These are phyloP conservation scores for Tricholomella constricta DNA, from an alignment of 768 basidiomycete genomes.

Conservation along the genomic window DNA sequence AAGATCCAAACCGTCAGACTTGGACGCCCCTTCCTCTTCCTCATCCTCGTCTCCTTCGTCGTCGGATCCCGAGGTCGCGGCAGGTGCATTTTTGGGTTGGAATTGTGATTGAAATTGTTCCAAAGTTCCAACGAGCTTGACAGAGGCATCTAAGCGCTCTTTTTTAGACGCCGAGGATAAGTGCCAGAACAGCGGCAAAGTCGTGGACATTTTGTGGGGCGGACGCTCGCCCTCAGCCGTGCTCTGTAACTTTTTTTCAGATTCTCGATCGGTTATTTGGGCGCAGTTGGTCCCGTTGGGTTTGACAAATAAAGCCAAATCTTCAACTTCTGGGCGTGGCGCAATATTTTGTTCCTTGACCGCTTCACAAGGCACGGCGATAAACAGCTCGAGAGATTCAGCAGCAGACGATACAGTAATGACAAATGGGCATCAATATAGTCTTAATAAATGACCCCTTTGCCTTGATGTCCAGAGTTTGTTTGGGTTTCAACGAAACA, in stretches of 20 bases:
- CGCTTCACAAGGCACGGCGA: too few relatives aligned
- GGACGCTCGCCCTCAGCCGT: not conserved
- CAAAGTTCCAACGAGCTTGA: slow-evolving; percentile 77
- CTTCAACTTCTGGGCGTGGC: too few relatives aligned
- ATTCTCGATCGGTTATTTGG: slow-evolving; percentile 16
- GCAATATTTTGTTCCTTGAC: too few relatives aligned
- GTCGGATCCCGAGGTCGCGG: slow-evolving; percentile 38
- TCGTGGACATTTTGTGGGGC: slow-evolving; percentile 66
- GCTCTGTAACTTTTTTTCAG: slow-evolving; percentile 19
- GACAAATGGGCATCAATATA: too few relatives aligned
- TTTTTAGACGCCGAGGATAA: slow-evolving; percentile 81
- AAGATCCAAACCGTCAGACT: slow-evolving; percentile 54
- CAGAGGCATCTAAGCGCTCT: slow-evolving; percentile 82
- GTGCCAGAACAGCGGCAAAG: slow-evolving; percentile 93
- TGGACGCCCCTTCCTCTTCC: slow-evolving; percentile 43
- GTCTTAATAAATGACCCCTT: too few relatives aligned
- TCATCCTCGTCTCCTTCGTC: slow-evolving; percentile 46
- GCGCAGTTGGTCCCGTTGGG: not conserved
- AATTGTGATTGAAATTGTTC: slow-evolving; percentile 83
- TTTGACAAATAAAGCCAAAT: slow-evolving; percentile 8
- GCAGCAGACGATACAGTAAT: too few relatives aligned
- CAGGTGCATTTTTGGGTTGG: slow-evolving; percentile 39
- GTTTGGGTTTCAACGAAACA: too few relatives aligned
- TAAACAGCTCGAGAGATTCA: too few relatives aligned
- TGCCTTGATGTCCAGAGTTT: too few relatives aligned